A percentile compares a stretch with the other conserved stretches of the same genome.
Evolutionary conservation across 805 yeast genomes (phyloP).

Genomic region (Kodamaea lidongshanica): DNA sequence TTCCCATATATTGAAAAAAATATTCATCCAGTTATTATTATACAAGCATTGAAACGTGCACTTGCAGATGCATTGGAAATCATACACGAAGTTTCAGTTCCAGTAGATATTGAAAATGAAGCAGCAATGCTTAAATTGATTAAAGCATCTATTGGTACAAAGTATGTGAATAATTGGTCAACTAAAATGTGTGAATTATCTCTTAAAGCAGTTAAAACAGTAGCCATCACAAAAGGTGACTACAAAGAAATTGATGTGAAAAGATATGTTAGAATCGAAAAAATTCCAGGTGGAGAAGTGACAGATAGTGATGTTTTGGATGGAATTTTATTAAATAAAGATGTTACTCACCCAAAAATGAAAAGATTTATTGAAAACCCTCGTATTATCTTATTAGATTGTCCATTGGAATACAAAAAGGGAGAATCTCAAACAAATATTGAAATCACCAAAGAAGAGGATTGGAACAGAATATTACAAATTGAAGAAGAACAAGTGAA

Average conservation of each 20-base stretch:
- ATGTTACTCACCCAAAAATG: conserved; percentile 99
- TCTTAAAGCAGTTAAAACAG: conserved; percentile 80
- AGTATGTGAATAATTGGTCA: conserved; percentile 87
- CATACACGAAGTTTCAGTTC: conserved; percentile 73
- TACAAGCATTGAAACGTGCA: conserved; percentile 89
- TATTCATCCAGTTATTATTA: conserved; percentile 94
- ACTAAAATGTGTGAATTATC: conserved; percentile 86
- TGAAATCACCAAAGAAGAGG: conserved; percentile 92
- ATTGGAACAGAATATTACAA: conserved; percentile 91
- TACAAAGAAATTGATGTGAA: conserved; percentile 85
- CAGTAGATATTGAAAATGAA: conserved; percentile 80
- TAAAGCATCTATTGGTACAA: conserved; percentile 91
- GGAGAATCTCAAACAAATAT: conserved; percentile 98
- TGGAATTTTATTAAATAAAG: conserved; percentile 92
- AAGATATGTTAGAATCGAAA: conserved; percentile 89
- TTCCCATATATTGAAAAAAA: conserved; percentile 91
- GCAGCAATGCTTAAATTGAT: conserved; percentile 81
- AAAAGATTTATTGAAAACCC: conserved; percentile 85
- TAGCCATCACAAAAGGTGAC: conserved; percentile 52
- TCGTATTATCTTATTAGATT: conserved; percentile 79
- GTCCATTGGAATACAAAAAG: conserved; percentile 96
- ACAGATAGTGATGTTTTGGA: conserved; percentile 81
- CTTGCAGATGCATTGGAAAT: conserved; percentile 84
- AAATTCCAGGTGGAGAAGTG: conserved; percentile 97
- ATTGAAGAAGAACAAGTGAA: conserved; percentile 98